These are phyloP conservation scores for Cladosporium sp. DNA, from an alignment of 2,329 filamentous ascomycete genomes.

Conservation along the genomic window DNA sequence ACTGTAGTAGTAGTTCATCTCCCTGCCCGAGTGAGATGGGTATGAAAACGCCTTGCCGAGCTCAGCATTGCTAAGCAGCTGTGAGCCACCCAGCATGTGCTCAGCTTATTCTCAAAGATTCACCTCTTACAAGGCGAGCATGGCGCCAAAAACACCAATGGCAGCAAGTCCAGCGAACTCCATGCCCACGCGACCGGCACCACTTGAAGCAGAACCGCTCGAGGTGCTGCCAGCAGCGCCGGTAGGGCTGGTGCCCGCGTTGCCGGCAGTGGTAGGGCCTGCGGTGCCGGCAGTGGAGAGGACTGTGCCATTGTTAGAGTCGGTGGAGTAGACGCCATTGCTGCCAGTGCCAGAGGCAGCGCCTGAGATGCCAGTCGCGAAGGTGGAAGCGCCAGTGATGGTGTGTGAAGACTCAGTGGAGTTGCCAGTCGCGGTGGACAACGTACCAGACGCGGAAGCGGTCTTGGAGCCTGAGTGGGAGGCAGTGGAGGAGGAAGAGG, in stretches of 20 bases:
- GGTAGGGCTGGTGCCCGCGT: conserved; percentile 11
- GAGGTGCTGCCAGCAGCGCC: conserved; percentile 10
- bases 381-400: conserved; percentile 13
- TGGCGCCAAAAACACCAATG: conserved; percentile 30
- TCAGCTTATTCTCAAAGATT: neutral
- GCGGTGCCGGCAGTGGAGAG: conserved; percentile 16
- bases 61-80: neutral
- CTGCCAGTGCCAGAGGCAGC: conserved; percentile 5
- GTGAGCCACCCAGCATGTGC: neutral
- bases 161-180: conserved; percentile 28
- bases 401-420: conserved; percentile 1
- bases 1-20: conserved; percentile 3
- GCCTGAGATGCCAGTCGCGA: conserved; percentile 16
- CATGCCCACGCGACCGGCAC: conserved; percentile 28
- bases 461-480: conserved; percentile 21
- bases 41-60: neutral
- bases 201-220: conserved; percentile 11
- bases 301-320: conserved; percentile 14
- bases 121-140: conserved; percentile 26
- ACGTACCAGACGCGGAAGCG: conserved; percentile 19
- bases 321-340: neutral
- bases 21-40: neutral
- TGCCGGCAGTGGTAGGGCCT: conserved; percentile 6
- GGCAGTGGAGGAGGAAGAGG: conserved; percentile 21
- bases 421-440: conserved; percentile 7